Conservation (phyloP, 768 basidiomycete species). For the Rhizopogon rudus region DNA sequence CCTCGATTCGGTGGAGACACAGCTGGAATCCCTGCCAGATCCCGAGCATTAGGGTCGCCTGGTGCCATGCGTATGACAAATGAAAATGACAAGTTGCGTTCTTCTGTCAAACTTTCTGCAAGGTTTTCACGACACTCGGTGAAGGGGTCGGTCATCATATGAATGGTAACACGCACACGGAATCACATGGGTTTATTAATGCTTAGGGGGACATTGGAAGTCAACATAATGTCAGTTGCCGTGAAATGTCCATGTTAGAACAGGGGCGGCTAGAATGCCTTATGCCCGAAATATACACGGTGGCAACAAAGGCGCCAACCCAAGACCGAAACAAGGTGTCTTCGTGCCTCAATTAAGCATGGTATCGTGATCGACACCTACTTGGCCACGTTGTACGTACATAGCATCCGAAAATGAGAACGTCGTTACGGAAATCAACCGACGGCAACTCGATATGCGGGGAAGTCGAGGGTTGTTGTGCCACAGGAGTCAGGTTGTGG, state of each 20-base stretch:
- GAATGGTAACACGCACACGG: not conserved
- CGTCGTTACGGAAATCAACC: conserved; percentile 43
- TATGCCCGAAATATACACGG: not conserved
- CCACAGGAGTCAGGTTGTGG: not conserved
- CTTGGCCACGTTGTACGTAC: conserved; percentile 12
- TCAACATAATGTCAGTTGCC: not conserved
- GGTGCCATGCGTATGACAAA: not conserved
- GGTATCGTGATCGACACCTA: conserved; percentile 27
- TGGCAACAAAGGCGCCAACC: conserved; percentile 1
- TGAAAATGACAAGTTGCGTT: not conserved
- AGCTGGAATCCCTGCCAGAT: not conserved
- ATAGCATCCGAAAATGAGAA: conserved; percentile 46
- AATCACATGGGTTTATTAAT: not conserved
- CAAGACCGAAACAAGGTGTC: not conserved
- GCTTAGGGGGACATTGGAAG: not conserved
- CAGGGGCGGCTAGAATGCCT: not conserved
- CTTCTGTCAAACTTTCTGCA: not conserved
- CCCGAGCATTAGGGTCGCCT: not conserved
- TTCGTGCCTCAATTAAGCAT: conserved; percentile 22
- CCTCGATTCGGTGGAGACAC: not conserved
- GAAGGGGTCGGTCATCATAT: not conserved
- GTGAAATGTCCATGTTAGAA: not conserved
- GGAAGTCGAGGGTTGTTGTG: conserved; percentile 5
- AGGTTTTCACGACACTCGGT: not conserved
- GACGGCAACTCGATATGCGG: conserved; percentile 22